Conservation (phyloP, 108 stramenopile genomes). For the Poteriospumella lacustris region DNA sequence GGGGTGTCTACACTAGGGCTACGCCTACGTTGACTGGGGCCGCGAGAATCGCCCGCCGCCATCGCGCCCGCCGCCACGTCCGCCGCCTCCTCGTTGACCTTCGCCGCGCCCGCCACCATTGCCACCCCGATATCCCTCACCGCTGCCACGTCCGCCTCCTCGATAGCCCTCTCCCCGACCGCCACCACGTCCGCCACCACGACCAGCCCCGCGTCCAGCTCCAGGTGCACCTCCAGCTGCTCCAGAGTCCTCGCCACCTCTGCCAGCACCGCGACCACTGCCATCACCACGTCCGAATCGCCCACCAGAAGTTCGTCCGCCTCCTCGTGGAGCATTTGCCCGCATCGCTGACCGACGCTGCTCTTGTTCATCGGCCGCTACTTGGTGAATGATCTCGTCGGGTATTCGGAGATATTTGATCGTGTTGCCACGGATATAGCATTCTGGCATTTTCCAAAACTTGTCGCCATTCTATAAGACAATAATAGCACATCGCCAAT, state of each 20-base stretch:
- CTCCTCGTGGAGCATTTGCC: not conserved
- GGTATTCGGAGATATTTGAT: conserved; percentile 92
- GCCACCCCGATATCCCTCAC: conserved; percentile 23
- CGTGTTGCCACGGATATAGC: conserved; percentile 89
- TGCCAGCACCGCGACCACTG: conserved; percentile 34
- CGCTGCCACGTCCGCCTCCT: conserved; percentile 18
- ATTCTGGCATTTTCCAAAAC: conserved; percentile 90
- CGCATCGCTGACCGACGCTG: conserved; percentile 28
- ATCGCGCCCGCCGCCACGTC: conserved; percentile 32
- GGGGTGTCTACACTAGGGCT: too few species aligned
- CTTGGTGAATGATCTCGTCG: conserved; percentile 79
- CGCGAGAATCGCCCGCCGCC: conserved; percentile 40
- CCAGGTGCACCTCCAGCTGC: not conserved
- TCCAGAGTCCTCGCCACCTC: not conserved
- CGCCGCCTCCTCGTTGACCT: conserved; percentile 26
- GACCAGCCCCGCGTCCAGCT: not conserved
- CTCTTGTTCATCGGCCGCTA: conserved; percentile 67
- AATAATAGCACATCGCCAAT: not conserved
- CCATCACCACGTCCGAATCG: conserved; percentile 44
- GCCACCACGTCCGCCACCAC: conserved; percentile 52
- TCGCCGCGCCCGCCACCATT: conserved; percentile 29
- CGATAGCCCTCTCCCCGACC: conserved; percentile 58
- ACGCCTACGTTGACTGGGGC: too few species aligned
- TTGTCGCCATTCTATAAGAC: conserved; percentile 66
- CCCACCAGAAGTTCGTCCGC: conserved; percentile 15